A percentile compares a stretch with the other conserved stretches of the same genome.
phyloP scores from a whole-genome alignment of 352 stramenopile species.

The Globisporangium canariense region DNA sequence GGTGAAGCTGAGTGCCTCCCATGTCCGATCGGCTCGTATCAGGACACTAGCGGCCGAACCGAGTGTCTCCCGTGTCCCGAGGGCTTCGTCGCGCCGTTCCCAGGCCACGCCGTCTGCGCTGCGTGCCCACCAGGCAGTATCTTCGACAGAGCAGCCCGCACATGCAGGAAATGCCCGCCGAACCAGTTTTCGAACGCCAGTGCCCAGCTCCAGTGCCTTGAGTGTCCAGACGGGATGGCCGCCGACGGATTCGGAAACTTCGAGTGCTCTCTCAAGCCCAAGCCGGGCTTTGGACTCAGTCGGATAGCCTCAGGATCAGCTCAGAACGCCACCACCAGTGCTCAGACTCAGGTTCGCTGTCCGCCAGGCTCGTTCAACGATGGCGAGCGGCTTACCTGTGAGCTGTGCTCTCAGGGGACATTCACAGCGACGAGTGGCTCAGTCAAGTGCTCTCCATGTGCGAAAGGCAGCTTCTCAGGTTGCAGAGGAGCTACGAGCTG shows the following conservation, averaged over 20 bases:
- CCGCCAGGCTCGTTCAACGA: constrained; percentile 6
- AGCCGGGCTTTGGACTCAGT: constrained; percentile 1
- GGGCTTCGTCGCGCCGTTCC: constrained; percentile 33
- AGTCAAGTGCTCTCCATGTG: constrained; percentile 1
- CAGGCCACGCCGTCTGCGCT: constrained; percentile 32
- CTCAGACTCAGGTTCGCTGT: not conserved
- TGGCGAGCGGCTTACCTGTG: constrained; percentile 6
- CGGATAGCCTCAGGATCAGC: no score
- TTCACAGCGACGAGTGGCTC: constrained; percentile 2
- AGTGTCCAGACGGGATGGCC: constrained; percentile 8
- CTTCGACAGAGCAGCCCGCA: constrained; percentile 21
- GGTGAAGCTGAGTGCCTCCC: constrained; percentile 45
- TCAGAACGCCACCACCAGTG: not conserved
- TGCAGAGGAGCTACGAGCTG: constrained; percentile 1
- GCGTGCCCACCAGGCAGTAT: constrained; percentile 38
- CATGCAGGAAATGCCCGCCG: constrained; percentile 7
- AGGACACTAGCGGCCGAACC: constrained; percentile 26
- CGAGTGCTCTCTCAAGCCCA: not conserved
- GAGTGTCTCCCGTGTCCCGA: constrained; percentile 34
- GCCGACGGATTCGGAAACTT: constrained; percentile 12
- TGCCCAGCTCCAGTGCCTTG: constrained; percentile 10
- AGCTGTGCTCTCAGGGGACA: constrained; percentile 4
- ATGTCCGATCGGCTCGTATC: constrained; percentile 38
- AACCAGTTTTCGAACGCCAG: constrained; percentile 12
- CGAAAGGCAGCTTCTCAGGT: constrained; percentile 3